A percentile compares a stretch with the other conserved stretches of the same genome.
Evolutionary conservation across 1,139 yeast species (phyloP).

Genomic region (Debaryomycetaceae sp.): DNA sequence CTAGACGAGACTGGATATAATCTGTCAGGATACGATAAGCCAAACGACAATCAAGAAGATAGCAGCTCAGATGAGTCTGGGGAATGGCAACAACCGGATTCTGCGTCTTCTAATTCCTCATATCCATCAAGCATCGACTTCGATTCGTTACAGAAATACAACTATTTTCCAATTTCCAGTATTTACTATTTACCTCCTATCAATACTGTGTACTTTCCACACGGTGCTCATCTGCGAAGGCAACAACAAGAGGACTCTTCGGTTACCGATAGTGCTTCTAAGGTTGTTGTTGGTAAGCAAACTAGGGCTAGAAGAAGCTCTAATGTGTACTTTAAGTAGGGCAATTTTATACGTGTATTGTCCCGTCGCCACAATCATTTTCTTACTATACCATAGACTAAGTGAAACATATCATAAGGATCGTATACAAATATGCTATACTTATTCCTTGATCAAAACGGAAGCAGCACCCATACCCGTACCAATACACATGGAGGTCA

Average conservation of each 20-base stretch:
- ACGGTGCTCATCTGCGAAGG: constrained; percentile 48
- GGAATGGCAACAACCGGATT: not conserved
- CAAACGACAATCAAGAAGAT: not conserved
- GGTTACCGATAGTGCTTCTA: not conserved
- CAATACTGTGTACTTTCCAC: constrained; percentile 59
- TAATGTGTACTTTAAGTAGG: constrained; percentile 29
- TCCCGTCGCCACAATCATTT: not conserved
- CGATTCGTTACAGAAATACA: constrained; percentile 29
- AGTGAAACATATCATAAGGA: not conserved
- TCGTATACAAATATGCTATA: not conserved
- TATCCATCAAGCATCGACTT: constrained; percentile 6
- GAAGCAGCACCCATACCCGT: constrained; percentile 99
- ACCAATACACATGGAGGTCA: constrained; percentile 95
- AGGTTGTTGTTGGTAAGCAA: not conserved
- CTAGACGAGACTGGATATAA: not conserved
- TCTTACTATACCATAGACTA: not conserved
- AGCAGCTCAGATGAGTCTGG: not conserved
- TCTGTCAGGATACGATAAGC: not conserved
- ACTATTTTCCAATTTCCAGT: constrained; percentile 54
- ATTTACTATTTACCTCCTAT: constrained; percentile 59
- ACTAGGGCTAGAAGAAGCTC: constrained; percentile 19
- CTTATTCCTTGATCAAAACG: constrained; percentile 65
- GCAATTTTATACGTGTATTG: not conserved
- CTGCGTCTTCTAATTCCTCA: not conserved
- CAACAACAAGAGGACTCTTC: constrained; percentile 9